phyloP scores from a whole-genome alignment of 257 asterid genomes.

The Nicotiana otophora region DNA sequence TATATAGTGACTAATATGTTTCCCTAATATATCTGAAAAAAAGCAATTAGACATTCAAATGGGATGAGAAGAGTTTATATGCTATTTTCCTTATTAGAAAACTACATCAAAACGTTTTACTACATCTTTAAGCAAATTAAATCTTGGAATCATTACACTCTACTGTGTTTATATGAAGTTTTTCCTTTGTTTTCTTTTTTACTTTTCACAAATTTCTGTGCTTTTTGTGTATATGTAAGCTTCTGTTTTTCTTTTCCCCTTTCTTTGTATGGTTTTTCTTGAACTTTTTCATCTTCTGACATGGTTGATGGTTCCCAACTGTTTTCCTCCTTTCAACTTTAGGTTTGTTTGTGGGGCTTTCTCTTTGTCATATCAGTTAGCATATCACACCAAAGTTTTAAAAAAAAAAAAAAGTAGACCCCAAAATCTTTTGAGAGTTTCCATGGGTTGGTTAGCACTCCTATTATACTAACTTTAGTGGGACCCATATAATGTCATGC shows the following conservation, averaged over 20 bases:
- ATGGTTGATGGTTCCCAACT: constrained; percentile 41
- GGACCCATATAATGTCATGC: constrained; percentile 28
- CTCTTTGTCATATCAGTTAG: constrained; percentile 27
- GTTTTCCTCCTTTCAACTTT: constrained; percentile 23
- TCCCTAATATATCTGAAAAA: too few relatives aligned
- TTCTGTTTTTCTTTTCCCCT: neutral
- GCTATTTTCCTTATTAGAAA: too few relatives aligned
- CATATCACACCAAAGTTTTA: constrained; percentile 20
- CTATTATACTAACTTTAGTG: neutral
- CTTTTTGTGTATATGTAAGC: too few relatives aligned
- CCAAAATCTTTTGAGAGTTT: constrained; percentile 23
- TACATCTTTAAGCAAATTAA: too few relatives aligned
- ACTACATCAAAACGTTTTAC: too few relatives aligned
- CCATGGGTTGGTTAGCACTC: constrained; percentile 13
- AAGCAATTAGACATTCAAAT: too few relatives aligned
- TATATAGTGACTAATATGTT: too few relatives aligned
- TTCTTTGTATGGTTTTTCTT: neutral
- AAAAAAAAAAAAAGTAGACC: neutral
- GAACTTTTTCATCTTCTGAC: constrained; percentile 9
- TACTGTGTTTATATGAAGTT: too few relatives aligned
- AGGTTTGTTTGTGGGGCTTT: constrained; percentile 31
- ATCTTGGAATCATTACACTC: too few relatives aligned
- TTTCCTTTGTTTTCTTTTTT: too few relatives aligned
- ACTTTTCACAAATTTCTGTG: too few relatives aligned
- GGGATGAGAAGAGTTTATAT: too few relatives aligned